Percentiles rank a stretch among this genome's conserved stretches.
phyloP scores from a whole-genome alignment of 2,329 filamentous ascomycete species.

The Cercospora sp. region DNA sequence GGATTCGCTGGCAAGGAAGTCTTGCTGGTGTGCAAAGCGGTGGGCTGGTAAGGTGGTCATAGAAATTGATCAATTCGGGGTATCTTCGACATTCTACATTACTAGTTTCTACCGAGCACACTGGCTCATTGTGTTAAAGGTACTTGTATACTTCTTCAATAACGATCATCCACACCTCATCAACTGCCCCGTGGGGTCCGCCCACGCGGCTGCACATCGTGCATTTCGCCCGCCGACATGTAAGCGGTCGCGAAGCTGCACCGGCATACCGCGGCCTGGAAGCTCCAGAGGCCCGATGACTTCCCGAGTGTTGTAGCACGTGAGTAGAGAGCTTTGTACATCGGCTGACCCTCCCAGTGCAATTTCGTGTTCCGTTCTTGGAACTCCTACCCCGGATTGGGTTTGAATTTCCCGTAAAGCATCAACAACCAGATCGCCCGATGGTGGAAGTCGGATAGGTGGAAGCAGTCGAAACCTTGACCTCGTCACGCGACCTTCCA shows the following conservation, averaged over 20 bases:
- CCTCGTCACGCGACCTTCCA: background rate
- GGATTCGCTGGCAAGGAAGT: background rate
- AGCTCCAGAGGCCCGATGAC: background rate
- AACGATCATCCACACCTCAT: background rate
- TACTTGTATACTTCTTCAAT: background rate
- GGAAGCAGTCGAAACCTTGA: background rate
- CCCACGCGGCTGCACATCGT: background rate
- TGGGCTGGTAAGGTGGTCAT: background rate
- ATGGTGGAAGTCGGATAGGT: background rate
- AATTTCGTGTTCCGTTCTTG: background rate
- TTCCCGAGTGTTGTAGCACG: background rate
- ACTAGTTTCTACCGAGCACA: background rate
- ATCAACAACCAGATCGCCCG: background rate
- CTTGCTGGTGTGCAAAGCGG: background rate
- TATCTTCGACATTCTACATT: background rate
- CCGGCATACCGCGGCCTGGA: background rate
- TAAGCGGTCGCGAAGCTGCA: background rate
- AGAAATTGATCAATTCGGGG: background rate
- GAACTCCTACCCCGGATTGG: background rate
- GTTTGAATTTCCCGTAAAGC: background rate
- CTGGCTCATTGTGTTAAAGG: background rate
- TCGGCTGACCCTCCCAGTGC: background rate
- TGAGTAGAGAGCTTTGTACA: background rate
- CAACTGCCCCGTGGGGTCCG: background rate
- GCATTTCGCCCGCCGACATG: background rate